Conservation (phyloP, 1,139 yeast species). For the Candida pseudoviswanathii region DNA sequence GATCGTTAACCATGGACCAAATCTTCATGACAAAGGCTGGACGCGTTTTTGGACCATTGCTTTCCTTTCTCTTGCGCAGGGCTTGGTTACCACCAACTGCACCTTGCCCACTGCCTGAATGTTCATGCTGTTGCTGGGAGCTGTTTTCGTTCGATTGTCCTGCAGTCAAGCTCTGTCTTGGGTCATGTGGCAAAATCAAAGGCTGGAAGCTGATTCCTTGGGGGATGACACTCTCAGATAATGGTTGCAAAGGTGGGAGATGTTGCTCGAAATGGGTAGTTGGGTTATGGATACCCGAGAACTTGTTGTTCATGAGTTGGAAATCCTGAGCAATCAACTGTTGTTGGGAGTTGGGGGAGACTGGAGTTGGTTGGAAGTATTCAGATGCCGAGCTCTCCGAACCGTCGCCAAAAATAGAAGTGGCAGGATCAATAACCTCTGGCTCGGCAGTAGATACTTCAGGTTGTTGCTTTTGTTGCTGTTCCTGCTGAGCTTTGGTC, state of each 20-base stretch:
- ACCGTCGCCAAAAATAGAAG: not conserved
- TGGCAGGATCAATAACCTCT: not conserved
- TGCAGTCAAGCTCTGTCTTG: slow-evolving; percentile 12
- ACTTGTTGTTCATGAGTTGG: slow-evolving; percentile 11
- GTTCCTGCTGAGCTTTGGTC: not conserved
- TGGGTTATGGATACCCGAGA: slow-evolving; percentile 1
- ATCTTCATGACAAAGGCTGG: slow-evolving; percentile 92
- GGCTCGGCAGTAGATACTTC: not conserved
- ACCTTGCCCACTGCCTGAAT: not conserved
- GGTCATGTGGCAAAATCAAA: slow-evolving; percentile 13
- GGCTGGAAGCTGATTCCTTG: slow-evolving; percentile 17
- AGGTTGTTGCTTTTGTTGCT: slow-evolving; percentile 5
- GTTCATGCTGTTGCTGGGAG: slow-evolving; percentile 5
- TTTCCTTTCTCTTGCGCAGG: slow-evolving; percentile 32
- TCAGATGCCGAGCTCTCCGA: not conserved
- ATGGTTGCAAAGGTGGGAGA: slow-evolving; percentile 37
- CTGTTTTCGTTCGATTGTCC: slow-evolving; percentile 13
- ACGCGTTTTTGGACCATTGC: slow-evolving; percentile 43
- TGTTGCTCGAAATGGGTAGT: slow-evolving; percentile 14
- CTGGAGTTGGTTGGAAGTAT: slow-evolving; percentile 11
- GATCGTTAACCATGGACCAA: slow-evolving; percentile 94
- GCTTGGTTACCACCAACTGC: not conserved
- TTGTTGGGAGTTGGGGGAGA: slow-evolving; percentile 5
- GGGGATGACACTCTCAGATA: slow-evolving; percentile 39
- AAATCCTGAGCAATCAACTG: slow-evolving; percentile 13